Evolutionary conservation across 2,329 filamentous ascomycete species (phyloP).

Genomic region (Neodidymelliopsis sp.): DNA sequence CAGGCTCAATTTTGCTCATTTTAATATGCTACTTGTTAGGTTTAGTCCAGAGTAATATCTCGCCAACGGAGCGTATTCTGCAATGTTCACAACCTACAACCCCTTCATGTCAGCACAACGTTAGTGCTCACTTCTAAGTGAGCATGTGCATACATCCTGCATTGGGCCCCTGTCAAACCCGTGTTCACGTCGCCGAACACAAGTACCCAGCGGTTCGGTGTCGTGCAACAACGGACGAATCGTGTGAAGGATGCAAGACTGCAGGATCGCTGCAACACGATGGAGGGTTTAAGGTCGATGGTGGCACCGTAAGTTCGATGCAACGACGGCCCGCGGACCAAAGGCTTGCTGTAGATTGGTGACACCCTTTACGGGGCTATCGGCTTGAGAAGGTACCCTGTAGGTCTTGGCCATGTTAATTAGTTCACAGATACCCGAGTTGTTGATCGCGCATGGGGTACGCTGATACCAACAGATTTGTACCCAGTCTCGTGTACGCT

Average conservation of each 20-base stretch:
- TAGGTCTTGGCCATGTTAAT: background rate
- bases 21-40: no score
- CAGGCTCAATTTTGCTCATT: no score
- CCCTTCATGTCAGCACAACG: background rate
- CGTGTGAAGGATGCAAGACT: background rate
- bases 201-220: background rate
- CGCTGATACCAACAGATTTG: background rate
- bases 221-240: slow-evolving; percentile 11
- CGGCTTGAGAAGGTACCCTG: background rate
- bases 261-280: background rate
- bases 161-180: background rate
- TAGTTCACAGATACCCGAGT: background rate
- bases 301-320: background rate
- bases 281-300: background rate
- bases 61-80: no score
- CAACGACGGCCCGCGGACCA: background rate
- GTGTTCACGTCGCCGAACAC: slow-evolving; percentile 5
- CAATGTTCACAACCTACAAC: no score
- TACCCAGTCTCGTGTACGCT: background rate
- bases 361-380: background rate
- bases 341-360: slow-evolving; percentile 1
- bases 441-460: background rate
- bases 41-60: no score
- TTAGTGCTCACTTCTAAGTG: background rate
- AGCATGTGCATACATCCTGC: background rate